Evolutionary conservation across 345 rosid species (phyloP).

Genomic region (Brassica rapa): DNA sequence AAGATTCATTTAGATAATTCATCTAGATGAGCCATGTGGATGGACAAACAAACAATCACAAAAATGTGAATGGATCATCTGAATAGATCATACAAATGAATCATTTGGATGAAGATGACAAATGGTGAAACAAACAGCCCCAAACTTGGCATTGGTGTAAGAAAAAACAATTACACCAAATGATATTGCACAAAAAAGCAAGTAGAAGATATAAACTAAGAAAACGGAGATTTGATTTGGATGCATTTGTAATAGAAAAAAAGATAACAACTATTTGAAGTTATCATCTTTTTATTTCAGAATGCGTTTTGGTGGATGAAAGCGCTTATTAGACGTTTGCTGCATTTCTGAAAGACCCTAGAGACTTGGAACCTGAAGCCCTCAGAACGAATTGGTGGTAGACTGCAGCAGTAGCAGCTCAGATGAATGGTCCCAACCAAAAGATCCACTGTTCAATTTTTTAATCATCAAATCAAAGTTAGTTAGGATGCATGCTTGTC

Average conservation of each 20-base stretch:
- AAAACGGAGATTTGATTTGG: slow-evolving; percentile 13
- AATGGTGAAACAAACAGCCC: too few relatives aligned
- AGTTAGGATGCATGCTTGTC: not conserved
- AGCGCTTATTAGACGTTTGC: slow-evolving; percentile 32
- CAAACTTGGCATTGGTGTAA: not conserved
- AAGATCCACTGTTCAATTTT: slow-evolving; percentile 60
- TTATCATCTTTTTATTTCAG: slow-evolving; percentile 9
- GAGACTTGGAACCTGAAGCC: slow-evolving; percentile 55
- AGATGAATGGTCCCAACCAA: slow-evolving; percentile 72
- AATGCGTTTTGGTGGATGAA: not conserved
- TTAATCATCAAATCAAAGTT: not conserved
- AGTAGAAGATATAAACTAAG: not conserved
- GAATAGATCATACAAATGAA: too few relatives aligned
- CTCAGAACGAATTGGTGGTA: slow-evolving; percentile 60
- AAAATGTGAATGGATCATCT: too few relatives aligned
- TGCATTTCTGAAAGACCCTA: slow-evolving; percentile 61
- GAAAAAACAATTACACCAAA: slow-evolving; percentile 7
- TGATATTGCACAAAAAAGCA: slow-evolving; percentile 18
- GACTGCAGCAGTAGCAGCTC: slow-evolving; percentile 65
- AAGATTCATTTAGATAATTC: too few relatives aligned
- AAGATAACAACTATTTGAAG: slow-evolving; percentile 17
- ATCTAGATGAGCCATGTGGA: too few relatives aligned
- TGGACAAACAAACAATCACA: too few relatives aligned
- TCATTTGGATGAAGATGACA: too few relatives aligned
- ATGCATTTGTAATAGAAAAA: slow-evolving; percentile 16